A percentile compares a stretch with the other conserved stretches of the same genome.
These are phyloP conservation scores for Helminthosporium solani DNA, from an alignment of 2,329 filamentous ascomycete species.

Conservation along the genomic window DNA sequence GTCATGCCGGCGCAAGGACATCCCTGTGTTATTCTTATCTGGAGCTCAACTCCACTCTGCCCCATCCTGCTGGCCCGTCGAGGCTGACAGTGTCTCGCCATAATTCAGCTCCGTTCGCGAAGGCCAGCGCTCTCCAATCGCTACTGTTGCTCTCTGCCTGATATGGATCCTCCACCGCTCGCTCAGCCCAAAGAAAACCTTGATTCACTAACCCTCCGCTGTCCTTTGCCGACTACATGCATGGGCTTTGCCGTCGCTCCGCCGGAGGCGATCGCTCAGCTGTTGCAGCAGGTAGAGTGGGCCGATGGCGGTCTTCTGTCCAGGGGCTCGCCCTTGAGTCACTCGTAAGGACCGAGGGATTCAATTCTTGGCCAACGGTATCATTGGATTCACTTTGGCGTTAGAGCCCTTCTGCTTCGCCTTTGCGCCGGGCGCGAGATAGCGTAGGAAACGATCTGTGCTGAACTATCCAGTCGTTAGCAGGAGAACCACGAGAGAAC, in stretches of 20 bases:
- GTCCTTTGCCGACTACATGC: slow-evolving; percentile 13
- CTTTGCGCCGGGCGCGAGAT: slow-evolving; percentile 6
- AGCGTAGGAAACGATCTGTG: slow-evolving; percentile 12
- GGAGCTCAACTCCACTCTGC: slow-evolving; percentile 9
- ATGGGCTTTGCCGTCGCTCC: slow-evolving; percentile 12
- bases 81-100: slow-evolving; percentile 10
- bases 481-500: slow-evolving; percentile 11
- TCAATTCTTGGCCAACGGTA: slow-evolving; percentile 9
- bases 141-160: slow-evolving; percentile 1
- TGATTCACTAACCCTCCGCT: slow-evolving; percentile 11
- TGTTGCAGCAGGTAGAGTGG: slow-evolving; percentile 12
- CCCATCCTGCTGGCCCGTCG: slow-evolving; percentile 9
- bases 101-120: no score
- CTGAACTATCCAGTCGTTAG: slow-evolving; percentile 11
- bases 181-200: slow-evolving; percentile 13
- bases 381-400: slow-evolving; percentile 9
- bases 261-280: slow-evolving; percentile 11
- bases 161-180: slow-evolving; percentile 11
- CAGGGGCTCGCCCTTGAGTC: slow-evolving; percentile 9
- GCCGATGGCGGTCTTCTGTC: slow-evolving; percentile 12
- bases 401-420: slow-evolving; percentile 10
- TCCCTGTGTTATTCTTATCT: slow-evolving; percentile 10
- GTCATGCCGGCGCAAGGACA: slow-evolving; percentile 11
- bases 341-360: slow-evolving; percentile 9
- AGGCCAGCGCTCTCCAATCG: no score